Percentiles rank a stretch among this genome's conserved stretches.
These are phyloP conservation scores for Botryotinia calthae DNA, from an alignment of 2,329 filamentous ascomycete genomes.

Conservation along the genomic window DNA sequence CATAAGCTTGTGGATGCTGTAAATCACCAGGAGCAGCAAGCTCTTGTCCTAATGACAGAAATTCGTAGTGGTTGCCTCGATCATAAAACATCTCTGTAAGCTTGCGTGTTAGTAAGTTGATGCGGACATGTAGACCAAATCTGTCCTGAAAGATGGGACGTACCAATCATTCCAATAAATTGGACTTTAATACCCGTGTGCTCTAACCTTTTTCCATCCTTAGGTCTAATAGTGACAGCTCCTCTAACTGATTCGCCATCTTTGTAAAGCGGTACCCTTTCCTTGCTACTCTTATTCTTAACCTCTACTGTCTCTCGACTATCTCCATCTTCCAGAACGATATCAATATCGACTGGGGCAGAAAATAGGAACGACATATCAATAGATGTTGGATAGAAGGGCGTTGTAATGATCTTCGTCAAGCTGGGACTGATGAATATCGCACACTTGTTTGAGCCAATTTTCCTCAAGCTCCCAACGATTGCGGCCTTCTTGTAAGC, in stretches of 20 bases:
- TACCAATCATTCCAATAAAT: slow-evolving; percentile 97
- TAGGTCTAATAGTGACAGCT: slow-evolving; percentile 88
- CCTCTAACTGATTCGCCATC: slow-evolving; percentile 98
- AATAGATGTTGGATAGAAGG: not conserved
- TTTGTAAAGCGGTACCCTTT: slow-evolving; percentile 95
- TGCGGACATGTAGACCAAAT: not conserved
- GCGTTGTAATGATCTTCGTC: not conserved
- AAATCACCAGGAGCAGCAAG: slow-evolving; percentile 95
- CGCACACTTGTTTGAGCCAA: not conserved
- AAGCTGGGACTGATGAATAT: not conserved
- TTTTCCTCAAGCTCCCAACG: not conserved
- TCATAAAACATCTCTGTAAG: slow-evolving; percentile 98
- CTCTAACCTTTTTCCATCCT: slow-evolving; percentile 96
- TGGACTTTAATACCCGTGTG: slow-evolving; percentile 99
- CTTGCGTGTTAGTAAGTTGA: slow-evolving; percentile 1
- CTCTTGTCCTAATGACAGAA: slow-evolving; percentile 94
- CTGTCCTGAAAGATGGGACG: slow-evolving; percentile 29
- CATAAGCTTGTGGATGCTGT: slow-evolving; percentile 96
- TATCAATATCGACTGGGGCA: slow-evolving; percentile 97
- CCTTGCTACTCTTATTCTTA: slow-evolving; percentile 96
- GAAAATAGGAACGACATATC: slow-evolving; percentile 97
- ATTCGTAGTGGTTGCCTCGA: slow-evolving; percentile 98
- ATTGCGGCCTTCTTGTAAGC: not conserved
- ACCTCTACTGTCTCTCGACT: slow-evolving; percentile 94
- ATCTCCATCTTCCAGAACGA: slow-evolving; percentile 93